Evolutionary conservation across 148 eudicot species (phyloP), one percentile per base, ranked within the genome.

Genomic region (Vaccinium myrtillus): DNA sequence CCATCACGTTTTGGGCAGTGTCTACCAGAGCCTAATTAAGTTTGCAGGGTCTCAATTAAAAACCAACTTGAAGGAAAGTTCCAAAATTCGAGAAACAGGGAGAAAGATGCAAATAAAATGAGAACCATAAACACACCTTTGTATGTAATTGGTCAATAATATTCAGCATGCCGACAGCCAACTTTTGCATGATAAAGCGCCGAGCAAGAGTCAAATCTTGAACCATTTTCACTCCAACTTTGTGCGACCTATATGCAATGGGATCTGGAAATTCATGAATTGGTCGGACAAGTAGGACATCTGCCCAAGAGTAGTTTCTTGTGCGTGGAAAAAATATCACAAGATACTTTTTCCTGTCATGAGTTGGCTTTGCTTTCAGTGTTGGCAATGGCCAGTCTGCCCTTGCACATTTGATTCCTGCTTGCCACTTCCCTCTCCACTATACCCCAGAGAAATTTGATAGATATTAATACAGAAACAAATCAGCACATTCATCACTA

Each of bases 351-450:
- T 97, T 97, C 88, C 95, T 88, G 85, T 87, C 98, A 86, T 93
- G 95, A 77, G 94, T 95, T 69, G 99, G 99, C 91, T 92, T 97
- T 65, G 95, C 98, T 91, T 90, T 95, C 82, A 94, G 85, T 50
- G 94, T 91, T 69, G 95, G 87, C 84, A 95, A 88, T 73, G 99
- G 99, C 98, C 99, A 97, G 79, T 97, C 99, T 86, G 90, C 93
- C 90, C 95, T 91, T 79, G 91, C 95, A 83, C 99, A 97, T 84
- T 90, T 93, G 71, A 97, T 94, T 84, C 98, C 99, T 69, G 98
- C 92, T 90, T 93, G 99, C 99, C 99, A 97, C 94, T 88, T 90
- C 79, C 98, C 99, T 87, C 97, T 91, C 98, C 98, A 92, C 99
- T 97, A 90, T 84, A 91, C 84, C 86, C 86, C 86, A 84, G 84